Percentiles rank a stretch among this genome's conserved stretches.
These are phyloP conservation scores for Neurospora cerealis DNA, from an alignment of 495 filamentous ascomycete genomes.

Conservation along the genomic window DNA sequence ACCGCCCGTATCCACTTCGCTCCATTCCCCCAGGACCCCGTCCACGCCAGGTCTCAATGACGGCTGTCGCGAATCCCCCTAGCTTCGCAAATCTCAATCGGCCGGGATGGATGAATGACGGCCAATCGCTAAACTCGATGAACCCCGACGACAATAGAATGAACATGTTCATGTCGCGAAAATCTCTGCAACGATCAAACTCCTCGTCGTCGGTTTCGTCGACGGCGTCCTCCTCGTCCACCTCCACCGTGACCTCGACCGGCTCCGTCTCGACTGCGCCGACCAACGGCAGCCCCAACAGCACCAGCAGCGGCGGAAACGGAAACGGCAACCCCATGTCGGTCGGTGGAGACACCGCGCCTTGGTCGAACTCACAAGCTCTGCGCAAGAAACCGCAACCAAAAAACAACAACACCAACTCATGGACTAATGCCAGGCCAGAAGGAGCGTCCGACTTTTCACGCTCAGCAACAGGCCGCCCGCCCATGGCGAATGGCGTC, in stretches of 20 bases:
- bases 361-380: conserved; percentile 37
- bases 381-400: conserved; percentile 56
- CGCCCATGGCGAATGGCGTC: conserved; percentile 39
- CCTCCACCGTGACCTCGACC: conserved; percentile 42
- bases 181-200: conserved; percentile 73
- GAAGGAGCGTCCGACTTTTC: conserved; percentile 35
- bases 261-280: neutral
- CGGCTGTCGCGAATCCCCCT: conserved; percentile 89
- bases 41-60: conserved; percentile 51
- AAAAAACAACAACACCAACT: conserved; percentile 31
- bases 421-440: conserved; percentile 54
- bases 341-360: conserved; percentile 30
- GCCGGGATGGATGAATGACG: conserved; percentile 64
- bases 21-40: conserved; percentile 7
- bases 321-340: conserved; percentile 25
- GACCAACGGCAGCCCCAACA: conserved; percentile 25
- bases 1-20: conserved; percentile 30
- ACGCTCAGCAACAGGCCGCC: conserved; percentile 30
- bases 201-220: conserved; percentile 80
- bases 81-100: conserved; percentile 65
- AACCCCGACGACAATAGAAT: conserved; percentile 69
- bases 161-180: conserved; percentile 74
- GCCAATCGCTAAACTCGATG: conserved; percentile 68
- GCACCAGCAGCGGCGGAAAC: conserved; percentile 11
- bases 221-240: conserved; percentile 53